Base-by-base conservation (phyloP, 768 basidiomycete species). In the Trametes gibbosa region DNA sequence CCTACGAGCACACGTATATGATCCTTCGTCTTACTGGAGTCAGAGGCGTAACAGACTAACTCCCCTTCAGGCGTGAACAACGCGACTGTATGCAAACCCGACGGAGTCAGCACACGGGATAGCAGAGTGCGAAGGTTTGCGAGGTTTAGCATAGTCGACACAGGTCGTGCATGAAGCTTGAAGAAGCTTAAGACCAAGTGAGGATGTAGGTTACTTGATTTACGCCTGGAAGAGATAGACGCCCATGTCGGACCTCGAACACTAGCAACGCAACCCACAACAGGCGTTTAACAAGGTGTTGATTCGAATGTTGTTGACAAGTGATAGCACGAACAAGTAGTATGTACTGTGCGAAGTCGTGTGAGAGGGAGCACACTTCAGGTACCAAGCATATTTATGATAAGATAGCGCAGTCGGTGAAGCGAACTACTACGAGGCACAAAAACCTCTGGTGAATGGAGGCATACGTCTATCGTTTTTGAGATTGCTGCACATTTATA, bases 11-110 rank as follows among this genome's bases (percentile, higher is more conserved):
- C 81, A 53, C 87, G 82, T 46, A 91, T 79, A 52, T 88, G 84
- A 65, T 92, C 90, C 73, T 90, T 92, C 25, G 84, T 71, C 51
- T 82, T 75, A 25, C 72, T 66, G n/a, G 79, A 77, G 25, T 80
- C 75, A 42, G 81, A 79, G 5, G 85, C 85, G 65, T 78, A 84
- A 1, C 86, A 87, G 21, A 92, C 79, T 25, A 92, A 75, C 63
- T 90, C 84, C 14, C 90, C 90, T n/a, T 85, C 75, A 5, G 87
- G 83, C 14, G 87, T 90, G 58, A 90, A 75, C 29, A 92, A 76
- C 41, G 85, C 78, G 2, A 84, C 88, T 0, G 88, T 90, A 67
- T 92, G 90, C 58, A 91, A 70, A 29, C 76, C 71, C 0, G 85
- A 84, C 7, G 81, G 79, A 2, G 79, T 75, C 34, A 92, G 76